Percentiles rank a stretch among this genome's conserved stretches.
These are phyloP conservation scores for Fraxinus greggii DNA, from an alignment of 305 asterid species.

Conservation along the genomic window DNA sequence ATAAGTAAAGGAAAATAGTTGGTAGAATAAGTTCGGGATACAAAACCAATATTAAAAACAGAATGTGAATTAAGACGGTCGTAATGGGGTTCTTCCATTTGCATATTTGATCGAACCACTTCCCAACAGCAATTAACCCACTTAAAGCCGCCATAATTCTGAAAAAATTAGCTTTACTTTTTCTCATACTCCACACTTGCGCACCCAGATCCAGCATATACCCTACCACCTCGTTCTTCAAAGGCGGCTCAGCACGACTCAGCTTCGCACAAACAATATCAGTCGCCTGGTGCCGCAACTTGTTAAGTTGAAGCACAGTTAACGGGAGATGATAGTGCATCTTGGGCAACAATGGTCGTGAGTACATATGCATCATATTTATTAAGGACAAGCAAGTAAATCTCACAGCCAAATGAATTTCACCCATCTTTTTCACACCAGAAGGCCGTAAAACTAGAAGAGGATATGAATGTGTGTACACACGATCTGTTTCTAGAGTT, in stretches of 20 bases:
- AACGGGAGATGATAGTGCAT: conserved; percentile 48
- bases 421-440: conserved; percentile 51
- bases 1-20: conserved; percentile 31
- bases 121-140: conserved; percentile 40
- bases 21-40: conserved; percentile 49
- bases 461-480: conserved; percentile 48
- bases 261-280: conserved; percentile 38
- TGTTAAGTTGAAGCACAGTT: conserved; percentile 41
- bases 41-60: conserved; percentile 40
- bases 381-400: conserved; percentile 38
- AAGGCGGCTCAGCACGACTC: conserved; percentile 43
- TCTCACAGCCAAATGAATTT: conserved; percentile 40
- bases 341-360: conserved; percentile 40
- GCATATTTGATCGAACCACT: conserved; percentile 42
- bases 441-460: conserved; percentile 43
- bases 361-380: conserved; percentile 40
- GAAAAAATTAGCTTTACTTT: conserved; percentile 49
- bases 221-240: conserved; percentile 44
- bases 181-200: conserved; percentile 47
- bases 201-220: conserved; percentile 51
- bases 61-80: conserved; percentile 39
- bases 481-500: conserved; percentile 44
- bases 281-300: conserved; percentile 44
- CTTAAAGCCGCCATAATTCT: conserved; percentile 42
- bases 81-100: conserved; percentile 50